These are phyloP conservation scores for Eleusine coracana DNA, from an alignment of 176 grass and related monocot genomes.

Conservation along the genomic window DNA sequence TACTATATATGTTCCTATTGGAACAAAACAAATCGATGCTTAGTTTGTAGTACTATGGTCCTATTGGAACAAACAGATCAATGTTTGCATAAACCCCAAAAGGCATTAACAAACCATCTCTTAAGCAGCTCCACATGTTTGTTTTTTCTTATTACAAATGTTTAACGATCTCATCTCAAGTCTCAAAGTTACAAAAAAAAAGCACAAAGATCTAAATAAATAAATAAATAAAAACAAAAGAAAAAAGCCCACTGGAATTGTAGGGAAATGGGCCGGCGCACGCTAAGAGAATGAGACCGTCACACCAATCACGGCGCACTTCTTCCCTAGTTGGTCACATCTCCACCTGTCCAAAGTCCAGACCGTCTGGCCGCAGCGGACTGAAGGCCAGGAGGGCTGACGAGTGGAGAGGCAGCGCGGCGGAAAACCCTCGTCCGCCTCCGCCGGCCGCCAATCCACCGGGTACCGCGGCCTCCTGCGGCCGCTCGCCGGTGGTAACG, in stretches of 20 bases:
- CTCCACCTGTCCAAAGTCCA: not conserved
- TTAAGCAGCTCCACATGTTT: no score
- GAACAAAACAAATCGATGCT: no score
- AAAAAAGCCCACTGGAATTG: not conserved
- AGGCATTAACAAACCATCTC: no score
- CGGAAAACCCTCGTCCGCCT: conserved; percentile 16
- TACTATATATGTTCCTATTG: no score
- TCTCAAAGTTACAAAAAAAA: no score
- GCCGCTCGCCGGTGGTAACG: not conserved
- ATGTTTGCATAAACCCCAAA: no score
- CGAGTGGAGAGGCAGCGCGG: not conserved
- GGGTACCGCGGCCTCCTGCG: not conserved
- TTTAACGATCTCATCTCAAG: no score
- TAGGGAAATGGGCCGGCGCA: not conserved
- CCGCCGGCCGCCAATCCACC: not conserved
- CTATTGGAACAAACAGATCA: no score
- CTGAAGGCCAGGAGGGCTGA: not conserved
- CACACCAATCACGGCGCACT: not conserved
- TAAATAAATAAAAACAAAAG: not conserved
- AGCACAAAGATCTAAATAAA: not conserved
- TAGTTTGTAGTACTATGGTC: no score
- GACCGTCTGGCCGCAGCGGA: not conserved
- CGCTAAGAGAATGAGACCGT: not conserved
- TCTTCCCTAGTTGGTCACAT: not conserved
- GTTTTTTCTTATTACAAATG: no score